Base-by-base conservation (phyloP, 345 rosid genomes). In the Sisymbrium irio region DNA sequence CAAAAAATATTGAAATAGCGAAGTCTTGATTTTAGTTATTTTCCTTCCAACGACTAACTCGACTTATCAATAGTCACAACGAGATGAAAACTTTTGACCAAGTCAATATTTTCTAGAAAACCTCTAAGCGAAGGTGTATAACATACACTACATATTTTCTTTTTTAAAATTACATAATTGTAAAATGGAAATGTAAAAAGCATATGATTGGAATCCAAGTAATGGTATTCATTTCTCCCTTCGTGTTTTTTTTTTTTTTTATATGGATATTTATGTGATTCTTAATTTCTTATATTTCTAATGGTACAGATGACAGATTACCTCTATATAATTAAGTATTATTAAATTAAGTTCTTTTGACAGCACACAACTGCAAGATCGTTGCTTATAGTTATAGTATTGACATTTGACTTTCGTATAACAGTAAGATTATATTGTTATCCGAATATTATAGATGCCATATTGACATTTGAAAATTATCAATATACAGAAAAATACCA, bases 331-430 rank as follows among this genome's bases (percentile, higher is more conserved):
- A 22, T 17, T 12, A 53, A 60, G n/a, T 46, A 47, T 49, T 11
- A 11, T 44, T 22, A 13, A 37, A 49, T 8, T 67, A 67, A n/a
- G 37, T 41, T 60, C n/a, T 4, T 53, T 51, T 60, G 62, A 51
- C 56, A 51, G 64, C 49, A 33, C 49, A 61, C 22, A 61, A 14
- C 11, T 51, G 56, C 54, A 58, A 59, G 61, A n/a, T 49, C 1
- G 6, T 25, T 50, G 18, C 18, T 41, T 32, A 65, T 20, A 9
- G 13, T 41, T 32, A 65, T 20, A 9, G 13, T 60, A 75, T 39
- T 51, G 63, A 62, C 58, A 44, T 68, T 68, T 75, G 74, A 53
- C 79, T 75, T 75, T 60, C 57, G 28, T 60, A 59, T 13, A 49
- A 30, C 37, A 61, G 55, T 67, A 39, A 39, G 17, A 33, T 66